Conservation (phyloP, 176 grass and related monocot genomes). For the Aegilops longissima region DNA sequence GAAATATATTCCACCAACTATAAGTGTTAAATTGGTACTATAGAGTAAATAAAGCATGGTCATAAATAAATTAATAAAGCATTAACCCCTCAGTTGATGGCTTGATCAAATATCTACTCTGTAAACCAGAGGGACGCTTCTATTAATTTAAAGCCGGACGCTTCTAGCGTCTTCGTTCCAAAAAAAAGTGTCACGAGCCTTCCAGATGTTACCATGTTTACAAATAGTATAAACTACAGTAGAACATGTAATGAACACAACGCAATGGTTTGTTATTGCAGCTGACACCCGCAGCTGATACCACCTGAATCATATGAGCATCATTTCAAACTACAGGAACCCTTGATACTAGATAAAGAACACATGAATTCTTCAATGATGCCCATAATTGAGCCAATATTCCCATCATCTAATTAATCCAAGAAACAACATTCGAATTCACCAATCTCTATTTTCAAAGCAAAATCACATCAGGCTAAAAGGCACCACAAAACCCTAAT, state of each 20-base stretch:
- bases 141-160: neutral
- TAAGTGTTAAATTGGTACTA: conserved; percentile 2
- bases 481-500: neutral
- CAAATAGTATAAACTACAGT: neutral
- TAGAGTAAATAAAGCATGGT: conserved; percentile 1
- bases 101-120: neutral
- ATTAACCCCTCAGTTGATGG: conserved; percentile 10
- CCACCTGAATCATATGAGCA: neutral
- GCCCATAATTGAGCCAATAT: conserved; percentile 16
- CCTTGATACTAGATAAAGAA: neutral
- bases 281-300: neutral
- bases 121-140: neutral
- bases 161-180: too few relatives aligned
- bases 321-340: neutral
- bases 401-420: conserved; percentile 13
- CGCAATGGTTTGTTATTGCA: neutral
- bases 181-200: neutral
- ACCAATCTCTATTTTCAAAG: conserved; percentile 14
- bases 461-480: neutral
- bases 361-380: neutral
- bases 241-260: neutral
- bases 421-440: neutral
- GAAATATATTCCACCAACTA: neutral
- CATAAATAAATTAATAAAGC: conserved; percentile 17
- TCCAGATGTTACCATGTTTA: neutral